Base-by-base conservation (phyloP, 805 yeast genomes). In the Alloascoidea africana region DNA sequence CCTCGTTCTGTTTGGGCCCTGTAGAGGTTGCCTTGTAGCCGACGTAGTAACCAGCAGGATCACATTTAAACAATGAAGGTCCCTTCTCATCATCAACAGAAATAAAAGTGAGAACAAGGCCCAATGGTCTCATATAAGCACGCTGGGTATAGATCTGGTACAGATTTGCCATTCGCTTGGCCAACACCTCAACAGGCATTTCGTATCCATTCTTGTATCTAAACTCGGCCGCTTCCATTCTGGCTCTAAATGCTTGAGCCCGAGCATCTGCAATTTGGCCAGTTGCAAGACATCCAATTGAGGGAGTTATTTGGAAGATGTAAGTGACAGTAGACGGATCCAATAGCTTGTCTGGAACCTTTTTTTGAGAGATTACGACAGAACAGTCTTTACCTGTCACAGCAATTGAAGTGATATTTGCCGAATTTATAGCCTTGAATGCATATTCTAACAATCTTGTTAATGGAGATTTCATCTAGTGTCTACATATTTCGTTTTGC, bases 71-170 rank as follows among this genome's bases (percentile, higher is more conserved):
- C 42, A 91, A 68, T 50, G 76, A 74, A 17, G 98, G 96, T 1
- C 97, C 98, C 38, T 64, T 58, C 59, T 79, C 93, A 53, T 85
- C 96, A 57, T 86, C 96, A 40, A 82, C 77, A 34, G 93, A 74
- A 41, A 86, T 70, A 51, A 89, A 79, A 17, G 96, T 85, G 53
- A 86, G 68, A 18, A 94, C 84, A 42, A 89, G 96, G 30, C 98
- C 98, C 47, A 86, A 66, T 17, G 98, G 98, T 60, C 98, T 76
- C 97, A 91, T 91, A 59, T 89, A 89, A 6, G 97, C 97, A 54
- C 96, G 72, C 62, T 91, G 98, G 33, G 98, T 91, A 59, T 86
- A 91, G 44, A 91, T 73, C 65, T 91, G 98, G 36, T 94, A 81
- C 53, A 86, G 63, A 56, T 91, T 91, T 39, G 97, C 97, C 82